These are phyloP conservation scores for Avena insularis DNA, from an alignment of 176 grass and related monocot genomes.

Conservation along the genomic window DNA sequence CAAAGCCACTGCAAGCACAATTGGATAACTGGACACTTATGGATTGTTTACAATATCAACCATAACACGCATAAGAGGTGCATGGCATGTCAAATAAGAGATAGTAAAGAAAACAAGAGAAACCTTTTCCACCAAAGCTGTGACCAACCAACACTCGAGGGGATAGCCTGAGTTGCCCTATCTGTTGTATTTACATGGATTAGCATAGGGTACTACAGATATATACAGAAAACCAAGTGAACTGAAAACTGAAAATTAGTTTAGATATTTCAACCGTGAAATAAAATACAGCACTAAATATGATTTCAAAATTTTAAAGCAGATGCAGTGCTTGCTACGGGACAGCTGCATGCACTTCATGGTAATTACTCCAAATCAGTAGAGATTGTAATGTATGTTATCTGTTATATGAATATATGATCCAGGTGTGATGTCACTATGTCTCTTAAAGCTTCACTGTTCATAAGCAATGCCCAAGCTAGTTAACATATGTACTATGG, in stretches of 20 bases:
- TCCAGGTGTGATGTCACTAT: background rate
- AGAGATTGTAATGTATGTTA: slow-evolving; percentile 7
- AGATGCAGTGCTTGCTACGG: background rate
- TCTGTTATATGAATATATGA: slow-evolving; percentile 19
- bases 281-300: background rate
- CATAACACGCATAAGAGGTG: background rate
- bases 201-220: slow-evolving; percentile 9
- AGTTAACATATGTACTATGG: background rate
- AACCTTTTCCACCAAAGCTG: slow-evolving; percentile 99
- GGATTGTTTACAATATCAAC: background rate
- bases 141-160: slow-evolving; percentile 97
- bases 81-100: background rate
- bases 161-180: slow-evolving; percentile 80
- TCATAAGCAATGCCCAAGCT: background rate
- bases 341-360: slow-evolving; percentile 15
- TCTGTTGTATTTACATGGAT: slow-evolving; percentile 58
- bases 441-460: background rate
- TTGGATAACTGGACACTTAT: slow-evolving; percentile 8
- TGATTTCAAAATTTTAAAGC: slow-evolving; percentile 7
- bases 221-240: slow-evolving; percentile 23
- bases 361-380: background rate
- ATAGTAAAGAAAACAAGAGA: slow-evolving; percentile 22
- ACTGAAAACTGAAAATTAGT: slow-evolving; percentile 31
- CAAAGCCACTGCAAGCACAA: slow-evolving; percentile 75
- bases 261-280: background rate